Conservation (phyloP, 768 basidiomycete genomes). For the Auricularia auricula-judae region DNA sequence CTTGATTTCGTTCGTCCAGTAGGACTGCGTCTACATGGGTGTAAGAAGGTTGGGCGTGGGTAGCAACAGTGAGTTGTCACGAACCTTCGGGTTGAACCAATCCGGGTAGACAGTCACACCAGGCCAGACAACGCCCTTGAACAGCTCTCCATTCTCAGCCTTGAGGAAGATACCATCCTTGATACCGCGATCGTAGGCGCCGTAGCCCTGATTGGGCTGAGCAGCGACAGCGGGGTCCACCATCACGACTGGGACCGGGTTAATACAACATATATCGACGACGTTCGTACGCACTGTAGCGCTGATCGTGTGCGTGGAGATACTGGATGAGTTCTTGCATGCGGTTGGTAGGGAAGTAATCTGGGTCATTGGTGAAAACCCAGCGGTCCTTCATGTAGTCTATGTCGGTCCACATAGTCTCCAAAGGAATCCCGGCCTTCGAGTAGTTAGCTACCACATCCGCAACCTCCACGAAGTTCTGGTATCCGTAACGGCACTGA, state of each 20-base stretch:
- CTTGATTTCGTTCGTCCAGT: constrained; percentile 51
- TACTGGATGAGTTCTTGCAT: constrained; percentile 56
- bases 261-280: background rate
- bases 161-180: constrained; percentile 49
- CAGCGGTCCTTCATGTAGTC: constrained; percentile 59
- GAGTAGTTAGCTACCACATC: constrained; percentile 52
- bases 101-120: constrained; percentile 53
- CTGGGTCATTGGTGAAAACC: constrained; percentile 57
- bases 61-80: constrained; percentile 19
- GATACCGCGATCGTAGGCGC: constrained; percentile 43
- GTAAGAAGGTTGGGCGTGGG: no score
- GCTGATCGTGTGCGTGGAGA: constrained; percentile 49
- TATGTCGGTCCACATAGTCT: constrained; percentile 67
- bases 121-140: constrained; percentile 53
- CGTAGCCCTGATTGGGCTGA: constrained; percentile 35
- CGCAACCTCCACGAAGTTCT: constrained; percentile 50
- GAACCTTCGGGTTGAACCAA: constrained; percentile 43
- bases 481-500: constrained; percentile 63
- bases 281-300: constrained; percentile 33
- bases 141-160: constrained; percentile 44
- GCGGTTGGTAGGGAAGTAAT: constrained; percentile 51
- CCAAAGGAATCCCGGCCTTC: constrained; percentile 50
- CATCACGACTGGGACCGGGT: constrained; percentile 42
- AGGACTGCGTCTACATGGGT: background rate
- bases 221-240: constrained; percentile 61